Evolutionary conservation across 2,329 filamentous ascomycete genomes (phyloP).

Genomic region (Leptographium lundbergii): DNA sequence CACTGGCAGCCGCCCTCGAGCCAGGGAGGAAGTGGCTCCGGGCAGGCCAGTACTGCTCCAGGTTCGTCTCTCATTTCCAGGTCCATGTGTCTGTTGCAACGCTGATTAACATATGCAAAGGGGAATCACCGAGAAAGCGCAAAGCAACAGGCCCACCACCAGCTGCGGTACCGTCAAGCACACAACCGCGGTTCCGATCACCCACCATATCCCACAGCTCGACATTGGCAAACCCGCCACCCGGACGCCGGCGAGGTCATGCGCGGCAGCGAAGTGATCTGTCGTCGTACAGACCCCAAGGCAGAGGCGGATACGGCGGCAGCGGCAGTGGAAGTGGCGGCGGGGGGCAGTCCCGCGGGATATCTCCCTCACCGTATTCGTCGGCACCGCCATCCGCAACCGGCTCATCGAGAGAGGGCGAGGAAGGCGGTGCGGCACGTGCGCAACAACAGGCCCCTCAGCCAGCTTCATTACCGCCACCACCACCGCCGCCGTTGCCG

Average conservation of each 20-base stretch:
- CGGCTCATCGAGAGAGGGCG: constrained; percentile 20
- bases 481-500: constrained; percentile 6
- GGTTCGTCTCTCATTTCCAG: constrained; percentile 1
- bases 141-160: constrained; percentile 53
- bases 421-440: constrained; percentile 16
- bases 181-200: constrained; percentile 33
- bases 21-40: constrained; percentile 1
- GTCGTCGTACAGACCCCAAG: constrained; percentile 31
- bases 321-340: constrained; percentile 4
- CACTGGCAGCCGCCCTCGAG: constrained; percentile 73
- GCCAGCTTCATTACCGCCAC: background rate
- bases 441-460: constrained; percentile 6
- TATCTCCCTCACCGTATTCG: constrained; percentile 17
- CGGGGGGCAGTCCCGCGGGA: constrained; percentile 15
- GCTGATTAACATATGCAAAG: constrained; percentile 26
- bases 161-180: constrained; percentile 31
- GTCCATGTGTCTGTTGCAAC: background rate
- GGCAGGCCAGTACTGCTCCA: constrained; percentile 1
- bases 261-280: constrained; percentile 53
- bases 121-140: constrained; percentile 73
- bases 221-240: constrained; percentile 39
- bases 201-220: constrained; percentile 38
- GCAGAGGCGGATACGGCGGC: background rate
- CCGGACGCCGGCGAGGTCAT: constrained; percentile 44
- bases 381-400: constrained; percentile 21